Percentiles rank a stretch among this genome's conserved stretches.
phyloP scores from a whole-genome alignment of 1,284 basidiomycete species.

The Moesziomyces aphidis region DNA sequence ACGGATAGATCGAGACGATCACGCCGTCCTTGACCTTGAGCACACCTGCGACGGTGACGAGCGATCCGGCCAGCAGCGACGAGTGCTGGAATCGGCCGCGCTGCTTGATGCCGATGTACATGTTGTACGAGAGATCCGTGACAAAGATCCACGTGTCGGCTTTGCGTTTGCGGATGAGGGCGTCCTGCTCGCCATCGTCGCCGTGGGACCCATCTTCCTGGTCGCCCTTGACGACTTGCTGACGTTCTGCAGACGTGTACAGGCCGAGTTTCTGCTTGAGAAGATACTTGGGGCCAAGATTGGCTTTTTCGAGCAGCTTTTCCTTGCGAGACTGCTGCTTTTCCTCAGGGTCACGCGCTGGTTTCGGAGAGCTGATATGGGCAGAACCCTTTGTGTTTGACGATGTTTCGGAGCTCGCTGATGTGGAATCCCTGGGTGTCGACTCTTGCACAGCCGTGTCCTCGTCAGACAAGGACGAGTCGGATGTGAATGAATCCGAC shows the following conservation, averaged over 20 bases:
- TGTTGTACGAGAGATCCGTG: slow-evolving; percentile 41
- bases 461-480: slow-evolving; percentile 15
- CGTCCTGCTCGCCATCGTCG: slow-evolving; percentile 5
- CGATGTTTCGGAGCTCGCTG: too few relatives aligned
- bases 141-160: slow-evolving; percentile 54
- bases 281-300: slow-evolving; percentile 46
- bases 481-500: slow-evolving; percentile 30
- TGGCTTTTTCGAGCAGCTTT: slow-evolving; percentile 36
- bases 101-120: slow-evolving; percentile 57
- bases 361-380: not conserved
- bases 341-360: slow-evolving; percentile 12
- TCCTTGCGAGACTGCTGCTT: slow-evolving; percentile 44
- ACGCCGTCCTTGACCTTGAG: slow-evolving; percentile 53
- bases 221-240: slow-evolving; percentile 33
- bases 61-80: slow-evolving; percentile 44
- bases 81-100: slow-evolving; percentile 55
- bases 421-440: too few relatives aligned
- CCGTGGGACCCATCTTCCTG: not conserved
- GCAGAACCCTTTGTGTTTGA: too few relatives aligned
- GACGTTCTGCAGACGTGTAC: slow-evolving; percentile 33
- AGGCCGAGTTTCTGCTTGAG: slow-evolving; percentile 44
- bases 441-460: not conserved
- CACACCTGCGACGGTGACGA: slow-evolving; percentile 48
- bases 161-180: slow-evolving; percentile 36
- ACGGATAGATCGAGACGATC: slow-evolving; percentile 52